phyloP scores from a whole-genome alignment of 2,329 filamentous ascomycete genomes.

The Aureobasidium musti region DNA sequence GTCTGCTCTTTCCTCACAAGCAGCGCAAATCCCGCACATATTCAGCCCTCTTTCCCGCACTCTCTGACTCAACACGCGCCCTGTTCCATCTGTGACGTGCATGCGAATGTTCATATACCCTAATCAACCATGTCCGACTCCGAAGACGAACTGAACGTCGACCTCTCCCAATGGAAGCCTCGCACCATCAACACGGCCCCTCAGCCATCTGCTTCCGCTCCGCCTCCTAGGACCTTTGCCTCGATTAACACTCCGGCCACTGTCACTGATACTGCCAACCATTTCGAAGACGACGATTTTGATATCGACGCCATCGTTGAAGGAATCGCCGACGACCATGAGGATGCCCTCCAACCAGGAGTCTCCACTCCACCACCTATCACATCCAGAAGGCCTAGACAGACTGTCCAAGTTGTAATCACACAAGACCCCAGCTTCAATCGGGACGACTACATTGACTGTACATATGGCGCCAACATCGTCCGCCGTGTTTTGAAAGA shows the following conservation, averaged over 20 bases:
- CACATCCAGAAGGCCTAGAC: background rate
- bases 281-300: constrained; percentile 8
- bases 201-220: background rate
- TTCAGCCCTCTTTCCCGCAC: background rate
- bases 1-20: background rate
- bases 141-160: constrained; percentile 36
- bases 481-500: constrained; percentile 48
- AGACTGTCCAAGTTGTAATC: constrained; percentile 12
- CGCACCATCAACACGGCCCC: constrained; percentile 8
- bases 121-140: constrained; percentile 32
- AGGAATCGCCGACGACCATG: background rate
- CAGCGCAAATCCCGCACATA: background rate
- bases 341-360: background rate
- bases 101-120: background rate
- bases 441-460: constrained; percentile 34
- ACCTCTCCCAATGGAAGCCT: constrained; percentile 38
- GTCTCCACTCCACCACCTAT: background rate
- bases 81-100: background rate
- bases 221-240: constrained; percentile 17
- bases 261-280: background rate
- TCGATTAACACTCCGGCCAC: constrained; percentile 15
- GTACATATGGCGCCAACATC: constrained; percentile 35
- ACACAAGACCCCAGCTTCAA: constrained; percentile 13
- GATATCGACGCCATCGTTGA: constrained; percentile 25
- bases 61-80: background rate